phyloP scores from a whole-genome alignment of 2,329 filamentous ascomycete species.

The Neopestalotiopsis sp. region DNA sequence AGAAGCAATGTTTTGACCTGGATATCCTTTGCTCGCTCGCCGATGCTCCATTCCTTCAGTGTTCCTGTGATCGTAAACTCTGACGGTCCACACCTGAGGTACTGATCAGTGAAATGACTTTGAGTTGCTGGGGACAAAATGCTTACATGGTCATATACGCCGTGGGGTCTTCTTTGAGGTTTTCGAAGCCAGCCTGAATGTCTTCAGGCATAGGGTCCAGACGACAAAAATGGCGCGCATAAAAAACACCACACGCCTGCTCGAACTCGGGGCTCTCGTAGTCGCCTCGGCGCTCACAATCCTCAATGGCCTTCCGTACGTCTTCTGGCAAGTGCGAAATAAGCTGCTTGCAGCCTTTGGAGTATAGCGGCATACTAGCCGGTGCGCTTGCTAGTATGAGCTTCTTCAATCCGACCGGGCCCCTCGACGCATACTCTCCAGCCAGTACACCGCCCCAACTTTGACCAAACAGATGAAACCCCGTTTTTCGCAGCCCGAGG shows the following conservation, averaged over 20 bases:
- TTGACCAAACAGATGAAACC: slow-evolving; percentile 25
- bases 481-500: slow-evolving; percentile 18
- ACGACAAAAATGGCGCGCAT: not conserved
- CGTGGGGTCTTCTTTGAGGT: not conserved
- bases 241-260: not conserved
- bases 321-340: not conserved
- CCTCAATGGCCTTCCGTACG: not conserved
- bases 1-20: slow-evolving; percentile 22
- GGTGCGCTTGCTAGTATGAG: not conserved
- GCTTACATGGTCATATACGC: not conserved
- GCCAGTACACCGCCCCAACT: slow-evolving; percentile 27
- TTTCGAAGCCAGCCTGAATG: not conserved
- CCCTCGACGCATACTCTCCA: slow-evolving; percentile 18
- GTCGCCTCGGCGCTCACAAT: not conserved
- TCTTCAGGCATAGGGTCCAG: not conserved
- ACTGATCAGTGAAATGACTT: not conserved
- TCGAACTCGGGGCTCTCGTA: not conserved
- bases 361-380: not conserved
- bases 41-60: slow-evolving; percentile 23
- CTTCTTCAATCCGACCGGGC: not conserved
- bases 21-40: slow-evolving; percentile 25
- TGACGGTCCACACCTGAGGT: slow-evolving; percentile 25
- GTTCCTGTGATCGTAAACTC: slow-evolving; percentile 23
- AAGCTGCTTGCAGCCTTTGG: not conserved
- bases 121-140: not conserved